phyloP scores from a whole-genome alignment of 2,329 filamentous ascomycete genomes.

The Fusarium verticillioides region DNA sequence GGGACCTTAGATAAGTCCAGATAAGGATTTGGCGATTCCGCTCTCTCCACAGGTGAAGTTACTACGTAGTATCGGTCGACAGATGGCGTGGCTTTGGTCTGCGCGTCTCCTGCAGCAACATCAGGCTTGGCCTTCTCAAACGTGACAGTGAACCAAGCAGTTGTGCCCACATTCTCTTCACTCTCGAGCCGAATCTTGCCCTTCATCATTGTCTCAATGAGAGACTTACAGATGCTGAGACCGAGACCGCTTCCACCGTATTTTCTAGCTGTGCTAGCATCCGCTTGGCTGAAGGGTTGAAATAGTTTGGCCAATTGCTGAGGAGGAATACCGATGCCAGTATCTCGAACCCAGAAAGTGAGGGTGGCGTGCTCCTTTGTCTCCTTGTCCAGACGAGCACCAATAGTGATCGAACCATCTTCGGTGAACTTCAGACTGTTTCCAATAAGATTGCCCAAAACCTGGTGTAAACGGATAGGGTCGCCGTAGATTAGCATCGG shows the following conservation, averaged over 20 bases:
- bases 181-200: slow-evolving; percentile 87
- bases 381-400: slow-evolving; percentile 77
- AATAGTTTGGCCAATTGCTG: slow-evolving; percentile 88
- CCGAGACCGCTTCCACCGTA: slow-evolving; percentile 93
- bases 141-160: slow-evolving; percentile 81
- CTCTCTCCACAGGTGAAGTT: slow-evolving; percentile 51
- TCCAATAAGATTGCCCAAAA: slow-evolving; percentile 84
- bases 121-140: slow-evolving; percentile 83
- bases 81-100: slow-evolving; percentile 51
- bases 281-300: slow-evolving; percentile 91
- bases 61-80: slow-evolving; percentile 50
- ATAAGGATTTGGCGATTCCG: slow-evolving; percentile 57
- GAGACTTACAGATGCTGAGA: slow-evolving; percentile 92
- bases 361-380: slow-evolving; percentile 76
- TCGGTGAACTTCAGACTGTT: slow-evolving; percentile 97
- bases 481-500: slow-evolving; percentile 78
- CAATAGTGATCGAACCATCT: slow-evolving; percentile 85
- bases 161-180: slow-evolving; percentile 75
- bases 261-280: slow-evolving; percentile 87
- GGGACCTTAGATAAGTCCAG: slow-evolving; percentile 78
- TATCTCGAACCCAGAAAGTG: slow-evolving; percentile 88
- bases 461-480: slow-evolving; percentile 73
- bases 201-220: slow-evolving; percentile 92
- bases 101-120: slow-evolving; percentile 66
- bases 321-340: slow-evolving; percentile 88